A percentile compares a stretch with the other conserved stretches of the same genome.
phyloP scores from a whole-genome alignment of 371 early-diverging fungal species.

The Mortierella sp. region DNA sequence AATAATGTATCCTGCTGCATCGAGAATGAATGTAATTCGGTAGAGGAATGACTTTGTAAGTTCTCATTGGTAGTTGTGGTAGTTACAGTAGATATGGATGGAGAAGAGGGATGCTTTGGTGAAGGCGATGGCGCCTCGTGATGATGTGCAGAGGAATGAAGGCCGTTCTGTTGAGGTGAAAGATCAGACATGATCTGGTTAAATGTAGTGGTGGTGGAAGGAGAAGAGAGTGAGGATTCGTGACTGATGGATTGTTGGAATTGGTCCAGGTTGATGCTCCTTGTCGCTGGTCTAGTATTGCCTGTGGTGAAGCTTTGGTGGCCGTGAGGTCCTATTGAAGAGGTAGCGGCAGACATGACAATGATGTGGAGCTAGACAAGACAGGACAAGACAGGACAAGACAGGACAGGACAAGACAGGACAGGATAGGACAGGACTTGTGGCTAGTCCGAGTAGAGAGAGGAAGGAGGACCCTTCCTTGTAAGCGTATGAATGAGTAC shows the following conservation, averaged over 20 bases:
- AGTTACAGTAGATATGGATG: background rate
- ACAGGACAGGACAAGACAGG: too few species aligned
- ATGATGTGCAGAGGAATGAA: constrained; percentile 3
- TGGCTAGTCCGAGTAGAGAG: too few species aligned
- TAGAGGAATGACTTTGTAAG: background rate
- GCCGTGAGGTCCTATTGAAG: constrained; percentile 18
- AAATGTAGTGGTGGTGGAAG: constrained; percentile 12
- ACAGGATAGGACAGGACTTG: too few species aligned
- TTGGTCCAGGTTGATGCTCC: constrained; percentile 38
- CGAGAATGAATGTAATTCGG: constrained; percentile 4
- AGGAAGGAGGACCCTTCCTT: background rate
- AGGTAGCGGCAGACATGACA: constrained; percentile 17
- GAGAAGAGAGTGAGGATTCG: constrained; percentile 1
- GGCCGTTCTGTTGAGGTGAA: background rate
- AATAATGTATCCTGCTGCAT: constrained; percentile 10
- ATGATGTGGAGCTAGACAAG: background rate
- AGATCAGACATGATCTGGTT: constrained; percentile 32
- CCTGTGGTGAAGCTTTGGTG: constrained; percentile 7
- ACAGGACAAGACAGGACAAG: too few species aligned
- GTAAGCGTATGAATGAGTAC: background rate
- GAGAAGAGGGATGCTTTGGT: background rate
- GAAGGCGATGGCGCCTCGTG: constrained; percentile 4
- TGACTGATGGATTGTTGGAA: constrained; percentile 7
- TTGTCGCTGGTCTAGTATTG: constrained; percentile 21
- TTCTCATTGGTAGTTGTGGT: background rate